A percentile compares a stretch with the other conserved stretches of the same genome.
phyloP scores from a whole-genome alignment of 805 yeast species.

The Saccharomyces mikatae region DNA sequence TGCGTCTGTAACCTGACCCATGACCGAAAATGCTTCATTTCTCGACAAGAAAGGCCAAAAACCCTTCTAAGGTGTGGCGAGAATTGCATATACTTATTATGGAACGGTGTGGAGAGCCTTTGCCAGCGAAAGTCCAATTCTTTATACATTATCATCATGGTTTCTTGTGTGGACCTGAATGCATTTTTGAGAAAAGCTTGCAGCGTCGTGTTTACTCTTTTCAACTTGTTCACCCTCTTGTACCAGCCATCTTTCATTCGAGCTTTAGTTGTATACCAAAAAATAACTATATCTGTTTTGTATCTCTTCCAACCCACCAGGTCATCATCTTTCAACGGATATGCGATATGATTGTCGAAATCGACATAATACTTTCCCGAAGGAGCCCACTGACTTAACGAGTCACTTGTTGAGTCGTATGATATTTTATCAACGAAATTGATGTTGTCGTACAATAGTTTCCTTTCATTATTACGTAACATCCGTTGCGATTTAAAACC shows the following conservation, averaged over 20 bases:
- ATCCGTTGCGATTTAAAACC: background rate
- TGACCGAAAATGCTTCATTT: background rate
- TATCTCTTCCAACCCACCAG: conserved; percentile 7
- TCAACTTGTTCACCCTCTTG: background rate
- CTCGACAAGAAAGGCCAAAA: background rate
- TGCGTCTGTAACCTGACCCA: background rate
- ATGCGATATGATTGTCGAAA: conserved; percentile 18
- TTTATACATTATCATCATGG: background rate
- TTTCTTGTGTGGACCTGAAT: background rate
- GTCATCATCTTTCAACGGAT: conserved; percentile 11
- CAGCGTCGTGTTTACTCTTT: background rate
- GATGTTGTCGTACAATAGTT: background rate
- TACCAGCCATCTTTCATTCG: background rate
- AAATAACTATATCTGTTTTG: conserved; percentile 7
- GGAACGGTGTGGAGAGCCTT: background rate
- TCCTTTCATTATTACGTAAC: background rate
- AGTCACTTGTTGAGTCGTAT: background rate
- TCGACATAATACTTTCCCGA: conserved; percentile 20
- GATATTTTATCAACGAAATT: background rate
- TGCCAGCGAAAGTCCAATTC: background rate
- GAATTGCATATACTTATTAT: background rate
- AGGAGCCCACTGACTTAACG: conserved; percentile 10
- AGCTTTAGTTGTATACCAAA: conserved; percentile 10
- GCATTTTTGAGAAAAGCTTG: background rate
- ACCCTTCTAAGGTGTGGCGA: background rate